Evolutionary conservation across 257 asterid species (phyloP).

Genomic region (Solanum verrucosum): DNA sequence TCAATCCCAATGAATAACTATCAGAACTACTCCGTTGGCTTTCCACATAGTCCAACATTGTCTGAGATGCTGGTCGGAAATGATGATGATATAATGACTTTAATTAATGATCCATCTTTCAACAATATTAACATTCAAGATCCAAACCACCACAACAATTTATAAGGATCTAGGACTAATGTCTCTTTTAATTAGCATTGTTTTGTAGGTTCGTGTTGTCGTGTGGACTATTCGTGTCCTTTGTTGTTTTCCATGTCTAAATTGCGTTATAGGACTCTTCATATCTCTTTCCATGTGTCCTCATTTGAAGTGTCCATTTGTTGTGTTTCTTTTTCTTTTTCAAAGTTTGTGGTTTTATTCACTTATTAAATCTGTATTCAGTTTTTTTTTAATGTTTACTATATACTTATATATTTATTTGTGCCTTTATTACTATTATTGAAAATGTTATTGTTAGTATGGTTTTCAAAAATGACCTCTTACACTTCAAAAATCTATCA

Average conservation of each 20-base stretch:
- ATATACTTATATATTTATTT: not conserved
- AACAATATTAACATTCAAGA: not conserved
- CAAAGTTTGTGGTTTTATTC: not conserved
- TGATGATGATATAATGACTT: not conserved
- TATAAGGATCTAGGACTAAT: not conserved
- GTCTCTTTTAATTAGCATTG: not conserved
- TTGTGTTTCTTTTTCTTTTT: not conserved
- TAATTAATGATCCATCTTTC: not conserved
- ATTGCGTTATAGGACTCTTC: not conserved
- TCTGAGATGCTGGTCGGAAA: not conserved
- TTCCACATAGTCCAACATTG: not conserved
- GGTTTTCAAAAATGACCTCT: not conserved
- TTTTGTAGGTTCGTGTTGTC: not conserved
- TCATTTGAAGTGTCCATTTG: not conserved
- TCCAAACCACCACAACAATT: not conserved
- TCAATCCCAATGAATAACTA: not conserved
- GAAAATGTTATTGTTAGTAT: not conserved
- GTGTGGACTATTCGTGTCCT: not conserved
- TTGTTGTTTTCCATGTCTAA: not conserved
- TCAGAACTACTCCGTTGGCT: not conserved
- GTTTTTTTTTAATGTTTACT: not conserved
- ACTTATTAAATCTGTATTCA: not conserved
- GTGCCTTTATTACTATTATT: not conserved
- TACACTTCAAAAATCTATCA: not conserved
- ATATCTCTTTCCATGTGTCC: not conserved